phyloP scores from a whole-genome alignment of 1,284 basidiomycete species.

The Inonotus hispidus region DNA sequence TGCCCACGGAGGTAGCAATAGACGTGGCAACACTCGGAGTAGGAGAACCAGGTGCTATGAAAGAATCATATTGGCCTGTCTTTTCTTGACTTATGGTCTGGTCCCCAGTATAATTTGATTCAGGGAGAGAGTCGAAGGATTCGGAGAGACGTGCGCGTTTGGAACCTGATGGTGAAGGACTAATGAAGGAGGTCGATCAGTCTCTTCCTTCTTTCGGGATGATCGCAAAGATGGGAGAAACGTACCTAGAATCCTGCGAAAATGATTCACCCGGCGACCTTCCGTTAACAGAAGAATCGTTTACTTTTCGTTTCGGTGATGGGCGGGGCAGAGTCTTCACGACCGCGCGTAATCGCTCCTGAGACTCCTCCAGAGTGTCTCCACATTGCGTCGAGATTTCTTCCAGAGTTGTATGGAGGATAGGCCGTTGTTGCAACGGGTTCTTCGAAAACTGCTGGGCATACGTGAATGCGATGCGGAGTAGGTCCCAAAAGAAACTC shows the following conservation, averaged over 20 bases:
- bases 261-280: not conserved
- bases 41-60: constrained; percentile 25
- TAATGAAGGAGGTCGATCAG: not conserved
- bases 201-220: not conserved
- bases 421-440: constrained; percentile 15
- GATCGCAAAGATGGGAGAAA: not conserved
- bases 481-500: constrained; percentile 18
- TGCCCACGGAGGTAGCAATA: constrained; percentile 23
- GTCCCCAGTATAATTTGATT: not conserved
- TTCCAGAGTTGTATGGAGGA: constrained; percentile 19
- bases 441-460: constrained; percentile 14
- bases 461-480: constrained; percentile 17
- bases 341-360: not conserved
- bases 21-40: constrained; percentile 31
- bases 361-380: not conserved
- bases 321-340: constrained; percentile 2
- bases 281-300: not conserved
- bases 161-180: constrained; percentile 3
- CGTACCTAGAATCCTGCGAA: constrained; percentile 5
- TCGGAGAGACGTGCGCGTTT: constrained; percentile 6
- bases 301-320: constrained; percentile 1
- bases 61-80: not conserved
- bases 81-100: too few relatives aligned
- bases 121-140: not conserved
- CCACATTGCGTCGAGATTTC: not conserved